Evolutionary conservation across 495 filamentous ascomycete species (phyloP), one percentile per base, ranked within the genome.

Genomic region (Aspergillus egyptiacus): DNA sequence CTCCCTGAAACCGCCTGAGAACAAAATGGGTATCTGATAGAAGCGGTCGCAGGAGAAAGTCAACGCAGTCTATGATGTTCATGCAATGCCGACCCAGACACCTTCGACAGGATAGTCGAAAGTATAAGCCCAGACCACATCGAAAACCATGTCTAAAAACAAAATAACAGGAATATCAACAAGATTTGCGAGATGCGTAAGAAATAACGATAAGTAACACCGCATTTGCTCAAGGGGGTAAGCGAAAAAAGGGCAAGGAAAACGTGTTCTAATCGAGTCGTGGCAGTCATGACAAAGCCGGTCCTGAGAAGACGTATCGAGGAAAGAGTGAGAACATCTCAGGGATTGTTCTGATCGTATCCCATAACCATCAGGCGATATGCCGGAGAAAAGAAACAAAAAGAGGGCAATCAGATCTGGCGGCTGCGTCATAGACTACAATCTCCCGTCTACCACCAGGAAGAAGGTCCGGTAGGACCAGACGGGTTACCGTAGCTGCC

Each of bases 381-480:
- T 51, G 56, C 44, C 53, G 64, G 70, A 63, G 56, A 60, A 55
- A 73, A 30, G 20, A 11, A 43, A 28, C 6, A 68, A 67, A 61
- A 56, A 53, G 64, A 61, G 58, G 62, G 64, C 62, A 69, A 68
- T 67, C 68, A 71, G 69, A 72, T 60, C 58, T 56, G 57, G 65
- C 61, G 61, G 68, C 72, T 65, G 69, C 68, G 64, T 69, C 68
- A 69, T 56, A 65, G 66, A 72, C 65, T 67, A 72, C 70, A 62
- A 68, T 58, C 44, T 42, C 35, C 53, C 57, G 63, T 82, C 78
- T 95, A 96, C 93, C 91, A 98, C 93, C 93, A 98, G 55, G 85
- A 91, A 53, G 82, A 87, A 66, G 86, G 85, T 56, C 85, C 86
- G 50, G 83, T 85, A 57, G 83, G 74, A 58, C 87, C 89, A 46